Evolutionary conservation across 2,329 filamentous ascomycete genomes (phyloP).

Genomic region (Neonectria neomacrospora): DNA sequence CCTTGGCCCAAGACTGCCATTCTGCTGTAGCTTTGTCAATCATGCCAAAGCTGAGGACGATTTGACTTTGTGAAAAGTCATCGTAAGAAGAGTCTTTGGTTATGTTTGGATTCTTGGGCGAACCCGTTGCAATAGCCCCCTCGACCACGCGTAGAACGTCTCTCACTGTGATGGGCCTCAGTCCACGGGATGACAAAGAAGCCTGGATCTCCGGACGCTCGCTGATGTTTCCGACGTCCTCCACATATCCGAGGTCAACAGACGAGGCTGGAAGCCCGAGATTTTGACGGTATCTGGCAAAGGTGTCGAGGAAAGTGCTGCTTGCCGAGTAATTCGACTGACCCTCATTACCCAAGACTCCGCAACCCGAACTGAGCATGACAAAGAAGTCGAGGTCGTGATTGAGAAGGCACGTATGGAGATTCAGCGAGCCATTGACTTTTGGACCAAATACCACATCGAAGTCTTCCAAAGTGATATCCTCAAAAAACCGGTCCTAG

Average conservation of each 20-base stretch:
- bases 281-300: slow-evolving; percentile 36
- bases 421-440: slow-evolving; percentile 38
- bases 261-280: slow-evolving; percentile 37
- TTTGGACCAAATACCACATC: slow-evolving; percentile 37
- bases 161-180: slow-evolving; percentile 39
- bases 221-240: slow-evolving; percentile 40
- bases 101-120: slow-evolving; percentile 23
- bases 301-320: slow-evolving; percentile 40
- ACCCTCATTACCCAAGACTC: slow-evolving; percentile 37
- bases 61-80: slow-evolving; percentile 34
- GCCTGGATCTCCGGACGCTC: slow-evolving; percentile 40
- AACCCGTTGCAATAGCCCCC: slow-evolving; percentile 36
- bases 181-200: slow-evolving; percentile 34
- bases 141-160: slow-evolving; percentile 39
- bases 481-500: slow-evolving; percentile 38
- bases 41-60: slow-evolving; percentile 40
- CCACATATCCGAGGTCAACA: slow-evolving; percentile 37
- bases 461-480: slow-evolving; percentile 37
- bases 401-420: slow-evolving; percentile 31
- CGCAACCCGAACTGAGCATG: slow-evolving; percentile 41
- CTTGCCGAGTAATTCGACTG: slow-evolving; percentile 39
- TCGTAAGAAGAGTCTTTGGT: slow-evolving; percentile 27
- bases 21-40: slow-evolving; percentile 39
- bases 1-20: slow-evolving; percentile 40
- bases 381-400: slow-evolving; percentile 40